Conservation (phyloP, 192 early-diverging fungal genomes). For the Coemansia sp. region DNA sequence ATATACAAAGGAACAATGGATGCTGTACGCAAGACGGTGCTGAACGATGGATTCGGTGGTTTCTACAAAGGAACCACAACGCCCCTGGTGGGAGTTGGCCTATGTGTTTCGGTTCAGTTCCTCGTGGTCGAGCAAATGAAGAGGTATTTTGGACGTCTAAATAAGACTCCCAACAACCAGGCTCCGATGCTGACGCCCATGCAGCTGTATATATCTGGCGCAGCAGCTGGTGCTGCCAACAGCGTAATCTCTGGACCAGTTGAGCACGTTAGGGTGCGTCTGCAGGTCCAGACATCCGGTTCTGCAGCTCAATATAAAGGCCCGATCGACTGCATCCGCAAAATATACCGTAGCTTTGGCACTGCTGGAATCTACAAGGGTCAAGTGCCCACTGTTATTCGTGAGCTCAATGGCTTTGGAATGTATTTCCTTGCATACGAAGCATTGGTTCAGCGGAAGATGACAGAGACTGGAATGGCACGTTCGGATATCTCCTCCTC, state of each 20-base stretch:
- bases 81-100: conserved; percentile 90
- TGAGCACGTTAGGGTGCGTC: conserved; percentile 92
- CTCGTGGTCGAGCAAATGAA: conserved; percentile 85
- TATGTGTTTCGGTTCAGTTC: conserved; percentile 98
- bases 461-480: conserved; percentile 58
- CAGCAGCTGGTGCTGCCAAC: conserved; percentile 84
- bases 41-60: conserved; percentile 76
- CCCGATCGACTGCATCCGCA: conserved; percentile 78
- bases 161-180: conserved; percentile 52
- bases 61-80: conserved; percentile 96
- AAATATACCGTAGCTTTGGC: conserved; percentile 77
- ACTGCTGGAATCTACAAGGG: conserved; percentile 87
- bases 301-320: conserved; percentile 61
- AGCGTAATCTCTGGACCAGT: conserved; percentile 89
- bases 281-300: conserved; percentile 85
- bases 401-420: conserved; percentile 93
- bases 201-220: conserved; percentile 87
- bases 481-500: conserved; percentile 72
- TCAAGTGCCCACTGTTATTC: conserved; percentile 76
- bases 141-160: conserved; percentile 66
- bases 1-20: conserved; percentile 84
- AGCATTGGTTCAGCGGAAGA: conserved; percentile 76
- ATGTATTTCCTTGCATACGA: conserved; percentile 95
- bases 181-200: conserved; percentile 59
- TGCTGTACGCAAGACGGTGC: conserved; percentile 79